Base-by-base conservation (phyloP, 192 early-diverging fungal genomes). In the Backusella macrospora region DNA sequence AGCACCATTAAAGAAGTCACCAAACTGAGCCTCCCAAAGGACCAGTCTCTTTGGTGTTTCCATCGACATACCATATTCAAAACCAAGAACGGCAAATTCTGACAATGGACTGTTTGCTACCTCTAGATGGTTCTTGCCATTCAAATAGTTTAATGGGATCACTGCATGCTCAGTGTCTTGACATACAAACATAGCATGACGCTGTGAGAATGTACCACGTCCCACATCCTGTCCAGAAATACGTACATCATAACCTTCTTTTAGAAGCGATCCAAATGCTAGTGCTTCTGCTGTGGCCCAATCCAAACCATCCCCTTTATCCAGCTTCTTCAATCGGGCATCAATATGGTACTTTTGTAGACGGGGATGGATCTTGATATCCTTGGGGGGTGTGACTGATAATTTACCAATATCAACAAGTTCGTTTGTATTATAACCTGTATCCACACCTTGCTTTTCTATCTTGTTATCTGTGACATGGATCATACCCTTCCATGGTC, bases 21-120 rank as follows among this genome's bases (percentile, higher is more conserved):
- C 97, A 81, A 98, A 99, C 83, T 99, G 97, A 1, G 96, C 96
- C 77, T 98, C 97, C 97, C 97, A 99, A 49, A 99, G 94, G 52
- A 89, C 89, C n/a, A 99, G 82, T 7, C 87, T 81, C 49, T 93
- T 88, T 15, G 97, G 97, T 26, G 88, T 91, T 78, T 96, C 96
- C 79, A 91, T 91, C 5, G 95, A 96, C 77, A 96, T 92, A 64
- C 97, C 97, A 74, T 95, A 93, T 79, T 99, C 97, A 76, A 97
- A 99, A 3, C 93, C 97, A 34, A 99, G 84, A 9, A 99, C 97
- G 7, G 97, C 97, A 63, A 97, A 90, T 84, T 99, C 97, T 66
- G 93, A 95, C 62, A 99, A 83, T 40, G 90, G 89, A 16, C 91
- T 93, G 86, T 99, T 99, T 52, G 95, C 95, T 66, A 99, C 95